phyloP scores from a whole-genome alignment of 2,329 filamentous ascomycete species.

The Acarospora socialis region DNA sequence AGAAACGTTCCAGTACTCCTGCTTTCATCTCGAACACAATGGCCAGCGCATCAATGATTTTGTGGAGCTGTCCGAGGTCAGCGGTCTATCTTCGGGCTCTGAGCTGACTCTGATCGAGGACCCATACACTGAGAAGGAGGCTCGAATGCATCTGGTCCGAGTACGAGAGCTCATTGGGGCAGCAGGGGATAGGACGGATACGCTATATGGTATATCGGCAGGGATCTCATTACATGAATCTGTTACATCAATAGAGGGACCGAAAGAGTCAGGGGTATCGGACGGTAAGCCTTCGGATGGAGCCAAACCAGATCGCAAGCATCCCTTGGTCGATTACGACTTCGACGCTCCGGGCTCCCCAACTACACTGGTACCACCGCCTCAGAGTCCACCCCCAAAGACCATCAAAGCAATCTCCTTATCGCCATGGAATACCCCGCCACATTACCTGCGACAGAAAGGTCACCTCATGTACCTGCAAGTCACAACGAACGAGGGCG shows the following conservation, averaged over 20 bases:
- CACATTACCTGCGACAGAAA: slow-evolving; percentile 76
- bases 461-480: slow-evolving; percentile 87
- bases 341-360: slow-evolving; percentile 56
- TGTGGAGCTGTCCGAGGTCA: slow-evolving; percentile 77
- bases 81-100: slow-evolving; percentile 60
- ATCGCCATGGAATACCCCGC: slow-evolving; percentile 92
- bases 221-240: slow-evolving; percentile 79
- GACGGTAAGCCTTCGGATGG: slow-evolving; percentile 17
- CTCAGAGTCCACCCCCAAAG: slow-evolving; percentile 59
- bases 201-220: slow-evolving; percentile 69
- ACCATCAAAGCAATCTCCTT: slow-evolving; percentile 80
- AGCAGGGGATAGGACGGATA: slow-evolving; percentile 74
- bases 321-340: slow-evolving; percentile 58
- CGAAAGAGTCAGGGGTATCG: too few relatives aligned
- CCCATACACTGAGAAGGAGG: slow-evolving; percentile 96
- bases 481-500: slow-evolving; percentile 81
- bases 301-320: slow-evolving; percentile 27
- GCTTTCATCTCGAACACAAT: slow-evolving; percentile 91
- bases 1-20: slow-evolving; percentile 89
- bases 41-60: slow-evolving; percentile 90
- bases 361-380: slow-evolving; percentile 54
- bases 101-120: slow-evolving; percentile 78
- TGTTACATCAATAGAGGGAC: too few relatives aligned
- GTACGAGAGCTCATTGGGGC: slow-evolving; percentile 88
- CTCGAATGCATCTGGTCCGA: slow-evolving; percentile 81